phyloP scores from a whole-genome alignment of 768 basidiomycete species.

The Serendipita sp. region DNA sequence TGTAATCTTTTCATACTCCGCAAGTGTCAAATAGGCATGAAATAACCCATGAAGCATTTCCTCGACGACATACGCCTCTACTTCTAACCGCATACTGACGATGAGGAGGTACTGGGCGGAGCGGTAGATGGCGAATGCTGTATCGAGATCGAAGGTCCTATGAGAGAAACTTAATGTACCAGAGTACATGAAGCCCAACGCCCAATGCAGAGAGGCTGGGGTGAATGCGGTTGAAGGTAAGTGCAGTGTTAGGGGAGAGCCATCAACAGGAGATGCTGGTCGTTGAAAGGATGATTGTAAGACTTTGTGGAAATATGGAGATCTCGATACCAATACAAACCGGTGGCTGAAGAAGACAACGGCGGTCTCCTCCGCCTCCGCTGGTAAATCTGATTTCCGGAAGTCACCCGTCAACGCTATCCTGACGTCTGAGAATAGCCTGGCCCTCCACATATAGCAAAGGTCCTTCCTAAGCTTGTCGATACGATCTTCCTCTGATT shows the following conservation, averaged over 20 bases:
- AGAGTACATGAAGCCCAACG: conserved; percentile 86
- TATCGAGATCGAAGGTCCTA: conserved; percentile 80
- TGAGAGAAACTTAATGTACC: conserved; percentile 90
- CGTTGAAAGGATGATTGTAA: conserved; percentile 48
- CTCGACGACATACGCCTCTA: conserved; percentile 65
- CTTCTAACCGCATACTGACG: conserved; percentile 55
- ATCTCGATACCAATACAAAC: conserved; percentile 81
- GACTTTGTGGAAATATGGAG: conserved; percentile 69
- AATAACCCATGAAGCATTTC: conserved; percentile 87
- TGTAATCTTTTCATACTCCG: conserved; percentile 61
- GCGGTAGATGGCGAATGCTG: conserved; percentile 77
- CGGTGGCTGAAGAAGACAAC: conserved; percentile 85
- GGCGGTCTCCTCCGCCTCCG: conserved; percentile 49
- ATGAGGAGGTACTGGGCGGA: conserved; percentile 69
- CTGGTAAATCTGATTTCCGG: conserved; percentile 18
- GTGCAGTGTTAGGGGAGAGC: conserved; percentile 42
- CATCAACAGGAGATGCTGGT: conserved; percentile 18
- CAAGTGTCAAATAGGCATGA: conserved; percentile 64
- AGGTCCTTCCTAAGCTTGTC: conserved; percentile 87
- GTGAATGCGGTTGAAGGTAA: conserved; percentile 91
- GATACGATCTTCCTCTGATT: conserved; percentile 39
- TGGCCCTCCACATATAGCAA: conserved; percentile 91
- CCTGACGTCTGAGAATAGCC: conserved; percentile 83
- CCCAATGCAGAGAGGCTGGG: conserved; percentile 84
- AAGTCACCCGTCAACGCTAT: conserved; percentile 61